Percentiles rank a stretch among this genome's conserved stretches.
Conservation (phyloP, 805 yeast species). For the Saturnispora galanensis region DNA sequence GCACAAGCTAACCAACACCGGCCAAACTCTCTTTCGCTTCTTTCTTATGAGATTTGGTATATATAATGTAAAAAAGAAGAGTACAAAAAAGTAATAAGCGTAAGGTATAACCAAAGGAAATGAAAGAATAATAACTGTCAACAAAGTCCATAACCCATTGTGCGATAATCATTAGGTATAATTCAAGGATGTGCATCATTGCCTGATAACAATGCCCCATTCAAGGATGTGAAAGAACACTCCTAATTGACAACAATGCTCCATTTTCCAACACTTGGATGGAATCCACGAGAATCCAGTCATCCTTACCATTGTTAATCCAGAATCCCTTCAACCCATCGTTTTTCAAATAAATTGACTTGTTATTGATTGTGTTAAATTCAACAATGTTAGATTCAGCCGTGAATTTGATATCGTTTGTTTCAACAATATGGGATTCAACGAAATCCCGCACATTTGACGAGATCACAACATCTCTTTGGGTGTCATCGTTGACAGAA, state of each 20-base stretch:
- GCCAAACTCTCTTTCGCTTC: too few species aligned
- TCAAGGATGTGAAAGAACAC: conserved; percentile 30
- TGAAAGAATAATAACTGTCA: too few species aligned
- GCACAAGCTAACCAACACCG: too few species aligned
- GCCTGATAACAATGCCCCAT: conserved; percentile 4
- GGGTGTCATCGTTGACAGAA: conserved; percentile 27
- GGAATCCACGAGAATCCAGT: conserved; percentile 28
- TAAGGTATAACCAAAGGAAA: too few species aligned
- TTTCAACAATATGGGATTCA: conserved; percentile 48
- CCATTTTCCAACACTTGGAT: conserved; percentile 36
- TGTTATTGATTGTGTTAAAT: conserved; percentile 27
- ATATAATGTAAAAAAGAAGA: too few species aligned
- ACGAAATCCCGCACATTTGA: conserved; percentile 51
- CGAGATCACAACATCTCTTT: conserved; percentile 35
- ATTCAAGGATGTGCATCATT: not conserved
- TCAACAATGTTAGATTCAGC: conserved; percentile 17
- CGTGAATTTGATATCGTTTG: conserved; percentile 9
- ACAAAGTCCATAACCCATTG: too few species aligned
- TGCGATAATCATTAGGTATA: too few species aligned
- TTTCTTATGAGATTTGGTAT: too few species aligned
- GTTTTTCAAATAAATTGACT: conserved; percentile 29
- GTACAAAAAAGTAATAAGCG: too few species aligned
- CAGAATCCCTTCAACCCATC: conserved; percentile 6
- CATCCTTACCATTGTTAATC: conserved; percentile 23
- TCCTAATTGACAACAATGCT: conserved; percentile 33